Evolutionary conservation across 306 rosid genomes (phyloP).

Genomic region (Cyamopsis tetragonoloba): DNA sequence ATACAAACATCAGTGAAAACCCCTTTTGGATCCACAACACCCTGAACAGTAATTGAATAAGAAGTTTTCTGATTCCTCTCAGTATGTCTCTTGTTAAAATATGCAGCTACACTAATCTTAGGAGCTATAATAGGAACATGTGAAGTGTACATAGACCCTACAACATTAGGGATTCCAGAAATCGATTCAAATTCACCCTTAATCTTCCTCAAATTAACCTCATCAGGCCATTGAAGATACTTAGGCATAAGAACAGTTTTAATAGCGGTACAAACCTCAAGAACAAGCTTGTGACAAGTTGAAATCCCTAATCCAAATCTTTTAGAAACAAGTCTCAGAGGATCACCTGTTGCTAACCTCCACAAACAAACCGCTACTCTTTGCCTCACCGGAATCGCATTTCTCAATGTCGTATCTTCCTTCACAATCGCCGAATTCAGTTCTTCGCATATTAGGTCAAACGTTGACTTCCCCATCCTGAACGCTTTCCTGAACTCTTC

Average conservation of each 20-base stretch:
- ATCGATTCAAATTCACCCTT: slow-evolving; percentile 59
- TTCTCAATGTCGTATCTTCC: slow-evolving; percentile 75
- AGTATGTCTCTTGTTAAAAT: slow-evolving; percentile 81
- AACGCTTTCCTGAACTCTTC: slow-evolving; percentile 77
- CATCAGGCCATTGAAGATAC: slow-evolving; percentile 86
- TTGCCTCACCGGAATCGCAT: slow-evolving; percentile 84
- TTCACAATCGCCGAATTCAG: slow-evolving; percentile 79
- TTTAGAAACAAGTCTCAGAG: slow-evolving; percentile 79
- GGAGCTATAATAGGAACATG: slow-evolving; percentile 96
- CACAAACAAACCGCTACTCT: slow-evolving; percentile 90
- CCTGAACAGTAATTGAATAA: slow-evolving; percentile 88
- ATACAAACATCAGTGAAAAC: slow-evolving; percentile 79
- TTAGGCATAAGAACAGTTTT: slow-evolving; percentile 78
- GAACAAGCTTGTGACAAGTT: slow-evolving; percentile 86
- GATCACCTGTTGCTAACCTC: slow-evolving; percentile 95
- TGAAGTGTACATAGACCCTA: slow-evolving; percentile 87
- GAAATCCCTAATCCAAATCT: slow-evolving; percentile 87
- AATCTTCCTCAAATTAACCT: slow-evolving; percentile 31
- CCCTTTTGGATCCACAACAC: slow-evolving; percentile 78
- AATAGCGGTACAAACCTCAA: slow-evolving; percentile 89
- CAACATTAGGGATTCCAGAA: slow-evolving; percentile 83
- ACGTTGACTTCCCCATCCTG: slow-evolving; percentile 78
- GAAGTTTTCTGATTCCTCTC: slow-evolving; percentile 91
- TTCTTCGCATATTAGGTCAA: slow-evolving; percentile 76
- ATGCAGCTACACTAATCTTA: slow-evolving; percentile 78